Evolutionary conservation across 2,329 filamentous ascomycete species (phyloP), one percentile per base, ranked within the genome.

Genomic region (Diplodia sapinea): DNA sequence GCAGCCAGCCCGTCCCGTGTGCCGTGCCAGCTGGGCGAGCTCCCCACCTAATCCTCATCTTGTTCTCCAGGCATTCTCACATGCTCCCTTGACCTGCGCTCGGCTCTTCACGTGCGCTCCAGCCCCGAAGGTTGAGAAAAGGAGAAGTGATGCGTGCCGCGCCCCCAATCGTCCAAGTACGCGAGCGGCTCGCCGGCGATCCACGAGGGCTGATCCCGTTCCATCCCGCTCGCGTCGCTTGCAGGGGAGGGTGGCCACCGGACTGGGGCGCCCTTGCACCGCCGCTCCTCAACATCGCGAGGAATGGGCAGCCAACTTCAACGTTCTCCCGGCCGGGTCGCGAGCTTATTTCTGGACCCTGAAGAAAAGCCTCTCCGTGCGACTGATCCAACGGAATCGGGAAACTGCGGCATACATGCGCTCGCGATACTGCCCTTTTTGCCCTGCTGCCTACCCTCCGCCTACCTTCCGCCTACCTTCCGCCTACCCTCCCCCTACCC

Each of bases 261-360:
- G n/a, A 54, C 26, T 17, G 31, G 54, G 51, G 54, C 11, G 15
- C 31, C 54, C 33, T 11, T 38, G 29, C 38, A 9, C 36, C 11
- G 55, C 20, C 20, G 20, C 55, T 59, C 55, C 55, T 59, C 55
- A 59, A 59, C 55, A 59, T 59, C 55, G 12, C 23, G 54, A 33
- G 51, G 31, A 26, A 52, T 29, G 23, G 29, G 23, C 23, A 26
- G 23, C 23, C 23, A 26, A 52, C 26, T 31, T 13, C 23, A 26
- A 29, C 50, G 23, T 26, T 26, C 23, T 26, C 23, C 2, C 2
- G 56, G 17, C 23, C 40, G n/a, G 43, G 47, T 51, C 17, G 59
- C 59, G 29, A 63, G 59, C 59, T 63, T 63, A 23, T 26, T 38
- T 38, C 59, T 63, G 47, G 59, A 63, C 59, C 59, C 59, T 63